phyloP scores from a whole-genome alignment of 2,329 filamentous ascomycete species.

The Pseudogymnoascus sp. region DNA sequence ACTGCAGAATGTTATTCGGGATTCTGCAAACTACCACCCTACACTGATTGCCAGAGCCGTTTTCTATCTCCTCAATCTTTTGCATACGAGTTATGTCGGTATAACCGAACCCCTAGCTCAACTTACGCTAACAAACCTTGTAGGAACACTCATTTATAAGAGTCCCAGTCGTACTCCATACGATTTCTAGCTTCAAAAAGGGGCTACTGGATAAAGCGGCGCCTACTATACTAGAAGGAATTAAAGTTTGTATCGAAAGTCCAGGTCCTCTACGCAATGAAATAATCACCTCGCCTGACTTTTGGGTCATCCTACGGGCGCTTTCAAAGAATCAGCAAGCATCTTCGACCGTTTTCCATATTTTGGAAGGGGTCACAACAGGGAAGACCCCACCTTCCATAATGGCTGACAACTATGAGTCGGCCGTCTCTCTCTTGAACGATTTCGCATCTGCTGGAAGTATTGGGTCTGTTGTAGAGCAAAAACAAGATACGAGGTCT shows the following conservation, averaged over 20 bases:
- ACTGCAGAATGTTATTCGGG: constrained; percentile 72
- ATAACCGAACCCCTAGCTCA: neutral
- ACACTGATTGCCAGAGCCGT: constrained; percentile 77
- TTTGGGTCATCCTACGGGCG: constrained; percentile 82
- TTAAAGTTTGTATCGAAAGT: constrained; percentile 71
- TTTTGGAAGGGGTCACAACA: constrained; percentile 70
- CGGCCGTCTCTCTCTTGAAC: constrained; percentile 73
- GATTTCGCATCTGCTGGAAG: constrained; percentile 81
- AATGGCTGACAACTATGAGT: constrained; percentile 92
- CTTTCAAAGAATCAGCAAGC: constrained; percentile 62
- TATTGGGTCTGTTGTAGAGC: constrained; percentile 61
- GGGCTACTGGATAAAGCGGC: constrained; percentile 69
- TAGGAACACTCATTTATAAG: constrained; percentile 86
- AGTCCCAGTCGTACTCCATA: constrained; percentile 83
- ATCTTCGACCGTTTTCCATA: constrained; percentile 71
- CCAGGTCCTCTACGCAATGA: constrained; percentile 76
- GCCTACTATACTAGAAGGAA: constrained; percentile 65
- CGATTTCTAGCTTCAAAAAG: constrained; percentile 78
- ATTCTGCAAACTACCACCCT: constrained; percentile 69
- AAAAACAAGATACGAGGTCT: constrained; percentile 51
- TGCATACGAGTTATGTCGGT: constrained; percentile 78
- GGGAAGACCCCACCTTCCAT: constrained; percentile 70
- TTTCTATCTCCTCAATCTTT: constrained; percentile 75
- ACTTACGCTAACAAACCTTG: constrained; percentile 21
- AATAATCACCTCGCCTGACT: constrained; percentile 92